Evolutionary conservation across 352 stramenopile species (phyloP).

Genomic region (Phytophthora ramorum): DNA sequence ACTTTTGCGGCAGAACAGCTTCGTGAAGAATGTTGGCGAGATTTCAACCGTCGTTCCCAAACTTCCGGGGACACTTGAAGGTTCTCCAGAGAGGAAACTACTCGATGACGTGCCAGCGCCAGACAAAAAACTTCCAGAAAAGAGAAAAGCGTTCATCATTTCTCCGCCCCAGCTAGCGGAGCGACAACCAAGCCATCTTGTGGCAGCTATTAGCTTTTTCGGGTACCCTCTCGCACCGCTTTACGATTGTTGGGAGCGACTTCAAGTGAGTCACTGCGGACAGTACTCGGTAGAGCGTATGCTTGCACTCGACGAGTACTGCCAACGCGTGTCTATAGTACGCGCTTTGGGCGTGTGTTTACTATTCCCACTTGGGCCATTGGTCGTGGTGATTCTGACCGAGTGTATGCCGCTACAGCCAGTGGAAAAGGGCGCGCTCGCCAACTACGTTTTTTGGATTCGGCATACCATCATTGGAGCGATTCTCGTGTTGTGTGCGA

Average conservation of each 20-base stretch:
- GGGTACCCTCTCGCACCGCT: conserved; percentile 10
- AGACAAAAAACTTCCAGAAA: conserved; percentile 7
- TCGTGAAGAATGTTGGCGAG: conserved; percentile 7
- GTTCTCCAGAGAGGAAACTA: conserved; percentile 17
- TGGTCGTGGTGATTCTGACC: conserved; percentile 23
- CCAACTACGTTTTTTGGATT: conserved; percentile 42
- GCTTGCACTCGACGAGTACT: conserved; percentile 39
- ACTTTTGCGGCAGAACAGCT: background rate
- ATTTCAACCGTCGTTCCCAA: conserved; percentile 3
- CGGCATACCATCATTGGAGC: conserved; percentile 21
- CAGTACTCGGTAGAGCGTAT: conserved; percentile 45
- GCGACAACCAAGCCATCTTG: conserved; percentile 5
- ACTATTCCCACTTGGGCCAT: conserved; percentile 22
- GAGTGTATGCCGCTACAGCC: conserved; percentile 23
- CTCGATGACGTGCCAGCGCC: background rate
- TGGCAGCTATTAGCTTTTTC: background rate
- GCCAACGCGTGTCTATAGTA: conserved; percentile 7
- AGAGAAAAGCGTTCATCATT: conserved; percentile 17
- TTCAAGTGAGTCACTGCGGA: conserved; percentile 43
- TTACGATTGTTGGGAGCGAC: conserved; percentile 34
- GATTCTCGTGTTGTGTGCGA: conserved; percentile 15
- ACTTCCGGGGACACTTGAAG: conserved; percentile 5
- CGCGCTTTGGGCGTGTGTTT: conserved; percentile 23
- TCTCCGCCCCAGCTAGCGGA: background rate
- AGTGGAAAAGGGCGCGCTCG: conserved; percentile 10